Evolutionary conservation across 805 yeast genomes (phyloP).

Genomic region (Debaryomyces hansenii): DNA sequence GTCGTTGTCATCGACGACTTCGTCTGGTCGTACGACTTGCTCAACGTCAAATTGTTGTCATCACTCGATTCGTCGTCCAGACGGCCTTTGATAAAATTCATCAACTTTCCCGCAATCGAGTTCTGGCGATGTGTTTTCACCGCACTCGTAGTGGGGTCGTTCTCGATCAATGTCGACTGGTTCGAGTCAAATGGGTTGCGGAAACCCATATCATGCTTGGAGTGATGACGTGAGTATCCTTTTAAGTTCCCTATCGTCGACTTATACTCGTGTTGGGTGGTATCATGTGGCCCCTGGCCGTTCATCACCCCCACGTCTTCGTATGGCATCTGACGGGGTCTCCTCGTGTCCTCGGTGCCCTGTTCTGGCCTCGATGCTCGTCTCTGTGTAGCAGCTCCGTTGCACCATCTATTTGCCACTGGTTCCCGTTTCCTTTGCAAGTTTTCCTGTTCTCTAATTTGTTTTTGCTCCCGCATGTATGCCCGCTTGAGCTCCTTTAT

Average conservation of each 20-base stretch:
- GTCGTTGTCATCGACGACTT: slow-evolving; percentile 32
- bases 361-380: slow-evolving; percentile 7
- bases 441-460: too few species aligned
- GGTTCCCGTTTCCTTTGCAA: too few species aligned
- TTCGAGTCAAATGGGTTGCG: slow-evolving; percentile 17
- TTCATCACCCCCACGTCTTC: too few species aligned
- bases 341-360: too few species aligned
- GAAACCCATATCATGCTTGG: not conserved
- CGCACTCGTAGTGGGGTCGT: not conserved
- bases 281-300: too few species aligned
- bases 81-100: slow-evolving; percentile 15
- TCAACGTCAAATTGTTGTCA: not conserved
- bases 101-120: slow-evolving; percentile 20
- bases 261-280: too few species aligned
- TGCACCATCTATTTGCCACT: too few species aligned
- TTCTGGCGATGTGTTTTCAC: slow-evolving; percentile 4
- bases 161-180: slow-evolving; percentile 7
- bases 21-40: slow-evolving; percentile 32
- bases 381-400: not conserved
- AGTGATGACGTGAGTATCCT: too few species aligned
- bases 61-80: slow-evolving; percentile 5
- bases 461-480: not conserved
- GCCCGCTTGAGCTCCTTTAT: not conserved
- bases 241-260: too few species aligned
- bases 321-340: too few species aligned